Conservation (phyloP, 345 rosid genomes). For the Iberis pinnata region DNA sequence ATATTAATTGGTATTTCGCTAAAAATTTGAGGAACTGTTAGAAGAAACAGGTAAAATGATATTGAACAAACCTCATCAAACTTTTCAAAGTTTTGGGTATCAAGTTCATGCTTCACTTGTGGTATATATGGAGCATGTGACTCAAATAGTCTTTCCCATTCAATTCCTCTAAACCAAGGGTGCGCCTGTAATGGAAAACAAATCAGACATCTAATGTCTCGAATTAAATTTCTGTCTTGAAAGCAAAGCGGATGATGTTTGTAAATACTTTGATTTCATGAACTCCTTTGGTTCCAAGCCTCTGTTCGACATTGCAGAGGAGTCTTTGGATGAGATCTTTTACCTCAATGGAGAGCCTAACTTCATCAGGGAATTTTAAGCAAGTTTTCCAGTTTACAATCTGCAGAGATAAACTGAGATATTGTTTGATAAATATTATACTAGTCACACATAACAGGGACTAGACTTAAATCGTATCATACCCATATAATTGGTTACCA, state of each 20-base stretch:
- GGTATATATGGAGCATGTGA: slow-evolving; percentile 59
- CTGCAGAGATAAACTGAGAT: slow-evolving; percentile 40
- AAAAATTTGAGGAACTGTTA: background rate
- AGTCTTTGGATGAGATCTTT: slow-evolving; percentile 55
- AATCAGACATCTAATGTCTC: background rate
- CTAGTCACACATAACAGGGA: slow-evolving; percentile 10
- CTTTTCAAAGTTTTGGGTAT: slow-evolving; percentile 62
- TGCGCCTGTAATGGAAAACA: slow-evolving; percentile 34
- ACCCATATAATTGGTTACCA: slow-evolving; percentile 1
- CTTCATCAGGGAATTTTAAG: slow-evolving; percentile 62
- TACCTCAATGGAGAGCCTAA: slow-evolving; percentile 49
- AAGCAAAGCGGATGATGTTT: slow-evolving; percentile 18
- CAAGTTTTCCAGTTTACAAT: slow-evolving; percentile 61
- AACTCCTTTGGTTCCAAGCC: slow-evolving; percentile 64
- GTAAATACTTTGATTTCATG: slow-evolving; percentile 50
- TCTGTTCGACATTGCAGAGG: slow-evolving; percentile 54
- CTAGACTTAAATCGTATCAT: slow-evolving; percentile 13
- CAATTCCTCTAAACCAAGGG: slow-evolving; percentile 53
- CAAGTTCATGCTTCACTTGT: slow-evolving; percentile 53
- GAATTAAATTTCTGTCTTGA: background rate
- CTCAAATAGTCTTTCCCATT: slow-evolving; percentile 55
- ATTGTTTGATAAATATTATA: slow-evolving; percentile 30
- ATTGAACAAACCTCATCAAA: slow-evolving; percentile 53
- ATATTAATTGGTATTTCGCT: background rate
- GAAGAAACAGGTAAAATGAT: background rate